Conservation (phyloP, 768 basidiomycete genomes). For the Rhizopogon rudus region DNA sequence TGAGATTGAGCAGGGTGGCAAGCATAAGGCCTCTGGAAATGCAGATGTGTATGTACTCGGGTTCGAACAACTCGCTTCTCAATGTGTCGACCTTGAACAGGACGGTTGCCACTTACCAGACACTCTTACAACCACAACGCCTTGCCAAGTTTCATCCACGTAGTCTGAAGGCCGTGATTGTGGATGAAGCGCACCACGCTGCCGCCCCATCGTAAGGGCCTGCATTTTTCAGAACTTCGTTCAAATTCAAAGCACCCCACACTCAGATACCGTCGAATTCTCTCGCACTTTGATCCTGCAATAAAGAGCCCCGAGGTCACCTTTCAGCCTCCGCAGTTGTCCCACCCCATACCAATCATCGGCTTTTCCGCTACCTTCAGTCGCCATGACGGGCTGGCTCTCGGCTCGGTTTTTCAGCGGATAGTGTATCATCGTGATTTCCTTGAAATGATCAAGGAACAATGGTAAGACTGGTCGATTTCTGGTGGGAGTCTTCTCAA, state of each 20-base stretch:
- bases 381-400: slow-evolving; percentile 84
- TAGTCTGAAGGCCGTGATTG: slow-evolving; percentile 66
- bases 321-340: slow-evolving; percentile 30
- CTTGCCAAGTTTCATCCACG: slow-evolving; percentile 72
- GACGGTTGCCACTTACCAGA: slow-evolving; percentile 89
- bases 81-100: slow-evolving; percentile 29
- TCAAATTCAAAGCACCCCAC: slow-evolving; percentile 7
- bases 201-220: slow-evolving; percentile 80
- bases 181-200: slow-evolving; percentile 96
- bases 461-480: slow-evolving; percentile 50
- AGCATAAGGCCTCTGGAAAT: slow-evolving; percentile 66
- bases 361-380: slow-evolving; percentile 96
- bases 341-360: slow-evolving; percentile 69
- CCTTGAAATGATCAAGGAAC: slow-evolving; percentile 86
- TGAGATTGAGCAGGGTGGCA: slow-evolving; percentile 88
- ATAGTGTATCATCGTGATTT: slow-evolving; percentile 94
- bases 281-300: slow-evolving; percentile 77
- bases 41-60: slow-evolving; percentile 69
- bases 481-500: background rate
- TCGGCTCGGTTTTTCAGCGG: slow-evolving; percentile 82
- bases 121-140: slow-evolving; percentile 57
- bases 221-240: background rate
- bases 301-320: slow-evolving; percentile 50
- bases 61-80: background rate
- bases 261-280: slow-evolving; percentile 69